Percentiles rank a stretch among this genome's conserved stretches.
phyloP scores from a whole-genome alignment of 805 yeast genomes.

The Metschnikowia chrysomelidarum region DNA sequence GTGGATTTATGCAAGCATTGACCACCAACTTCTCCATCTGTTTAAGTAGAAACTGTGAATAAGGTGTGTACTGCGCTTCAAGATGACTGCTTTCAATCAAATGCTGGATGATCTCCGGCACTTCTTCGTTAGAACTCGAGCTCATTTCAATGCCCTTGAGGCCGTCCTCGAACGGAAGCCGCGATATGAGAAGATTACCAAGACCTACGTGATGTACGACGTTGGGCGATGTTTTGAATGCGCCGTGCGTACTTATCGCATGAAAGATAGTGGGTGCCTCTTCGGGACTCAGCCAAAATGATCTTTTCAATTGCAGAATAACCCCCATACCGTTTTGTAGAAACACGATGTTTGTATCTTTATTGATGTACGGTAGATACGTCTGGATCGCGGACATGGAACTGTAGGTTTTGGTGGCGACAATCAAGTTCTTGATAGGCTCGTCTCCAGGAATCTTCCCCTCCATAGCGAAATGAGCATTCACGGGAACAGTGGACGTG shows the following conservation, averaged over 20 bases:
- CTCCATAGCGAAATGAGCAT: slow-evolving; percentile 21
- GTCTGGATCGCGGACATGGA: slow-evolving; percentile 63
- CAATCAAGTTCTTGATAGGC: slow-evolving; percentile 54
- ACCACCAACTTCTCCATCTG: slow-evolving; percentile 77
- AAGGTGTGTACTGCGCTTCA: slow-evolving; percentile 29
- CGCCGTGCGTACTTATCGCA: slow-evolving; percentile 86
- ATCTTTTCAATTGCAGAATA: slow-evolving; percentile 46
- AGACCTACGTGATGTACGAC: slow-evolving; percentile 61
- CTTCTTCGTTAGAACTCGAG: slow-evolving; percentile 4
- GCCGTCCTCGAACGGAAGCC: slow-evolving; percentile 40
- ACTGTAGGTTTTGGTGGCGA: slow-evolving; percentile 80
- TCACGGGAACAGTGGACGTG: slow-evolving; percentile 23
- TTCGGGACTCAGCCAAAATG: slow-evolving; percentile 50
- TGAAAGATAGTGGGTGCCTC: slow-evolving; percentile 59
- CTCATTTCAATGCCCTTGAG: not conserved
- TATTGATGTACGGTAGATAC: slow-evolving; percentile 46
- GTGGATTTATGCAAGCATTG: slow-evolving; percentile 81
- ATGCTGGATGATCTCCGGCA: slow-evolving; percentile 22
- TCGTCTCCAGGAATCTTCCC: slow-evolving; percentile 9
- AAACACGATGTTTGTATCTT: slow-evolving; percentile 56
- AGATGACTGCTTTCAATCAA: slow-evolving; percentile 25
- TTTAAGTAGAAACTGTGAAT: slow-evolving; percentile 46
- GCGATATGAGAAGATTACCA: slow-evolving; percentile 61
- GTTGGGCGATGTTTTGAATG: slow-evolving; percentile 44
- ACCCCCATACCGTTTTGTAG: slow-evolving; percentile 90